Percentiles rank a stretch among this genome's conserved stretches.
These are phyloP conservation scores for Penicillium robsamsonii DNA, from an alignment of 495 filamentous ascomycete genomes.

Conservation along the genomic window DNA sequence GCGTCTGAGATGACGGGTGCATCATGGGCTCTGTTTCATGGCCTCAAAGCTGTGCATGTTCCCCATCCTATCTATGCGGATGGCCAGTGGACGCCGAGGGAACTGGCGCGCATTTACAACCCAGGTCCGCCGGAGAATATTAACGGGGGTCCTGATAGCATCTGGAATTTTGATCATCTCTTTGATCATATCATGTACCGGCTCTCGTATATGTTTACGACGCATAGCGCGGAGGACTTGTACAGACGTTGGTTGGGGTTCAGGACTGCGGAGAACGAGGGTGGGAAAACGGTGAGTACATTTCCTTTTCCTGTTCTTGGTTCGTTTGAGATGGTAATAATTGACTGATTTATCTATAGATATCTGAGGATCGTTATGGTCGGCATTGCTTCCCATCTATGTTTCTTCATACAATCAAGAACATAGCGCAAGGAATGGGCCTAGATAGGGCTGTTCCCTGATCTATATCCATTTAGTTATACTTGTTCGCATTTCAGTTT, in stretches of 20 bases:
- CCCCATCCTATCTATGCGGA: conserved; percentile 68
- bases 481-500: neutral
- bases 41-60: conserved; percentile 53
- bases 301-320: neutral
- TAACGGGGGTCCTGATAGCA: conserved; percentile 24
- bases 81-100: conserved; percentile 23
- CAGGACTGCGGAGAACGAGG: conserved; percentile 22
- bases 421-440: conserved; percentile 16
- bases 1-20: conserved; percentile 69
- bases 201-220: conserved; percentile 33
- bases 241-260: conserved; percentile 28
- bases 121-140: conserved; percentile 24
- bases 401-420: conserved; percentile 30
- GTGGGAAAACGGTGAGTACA: conserved; percentile 21
- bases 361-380: conserved; percentile 18
- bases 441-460: conserved; percentile 20
- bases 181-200: conserved; percentile 30
- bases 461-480: neutral
- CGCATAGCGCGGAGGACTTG: conserved; percentile 26
- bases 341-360: neutral
- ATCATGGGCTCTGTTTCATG: conserved; percentile 64
- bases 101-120: conserved; percentile 27
- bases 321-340: neutral
- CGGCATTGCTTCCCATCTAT: conserved; percentile 31
- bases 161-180: conserved; percentile 25